These are phyloP conservation scores for Sicyos edulis DNA, from an alignment of 306 rosid species.

Conservation along the genomic window DNA sequence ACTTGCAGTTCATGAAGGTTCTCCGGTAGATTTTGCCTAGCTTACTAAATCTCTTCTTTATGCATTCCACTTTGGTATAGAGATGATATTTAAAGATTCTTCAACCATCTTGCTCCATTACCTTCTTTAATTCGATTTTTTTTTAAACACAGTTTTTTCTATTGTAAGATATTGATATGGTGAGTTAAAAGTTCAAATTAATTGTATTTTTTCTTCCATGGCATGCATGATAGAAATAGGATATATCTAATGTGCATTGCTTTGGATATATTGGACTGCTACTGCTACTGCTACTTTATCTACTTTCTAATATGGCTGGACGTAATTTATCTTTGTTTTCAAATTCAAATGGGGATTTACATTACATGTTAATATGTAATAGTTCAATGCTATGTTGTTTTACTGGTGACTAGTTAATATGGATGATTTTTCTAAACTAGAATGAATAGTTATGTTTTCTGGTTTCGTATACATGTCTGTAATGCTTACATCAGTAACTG, in stretches of 20 bases:
- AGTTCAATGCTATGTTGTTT: neutral
- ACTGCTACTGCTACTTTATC: neutral
- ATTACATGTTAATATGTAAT: neutral
- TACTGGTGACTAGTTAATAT: neutral
- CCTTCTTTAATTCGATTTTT: neutral
- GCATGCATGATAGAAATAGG: neutral
- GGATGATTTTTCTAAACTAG: neutral
- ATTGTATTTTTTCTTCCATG: neutral
- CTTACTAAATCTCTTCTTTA: neutral
- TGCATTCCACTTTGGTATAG: neutral
- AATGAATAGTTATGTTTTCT: neutral
- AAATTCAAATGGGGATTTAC: constrained; percentile 9
- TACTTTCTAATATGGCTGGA: neutral
- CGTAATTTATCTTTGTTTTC: neutral
- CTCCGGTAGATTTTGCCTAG: constrained; percentile 2
- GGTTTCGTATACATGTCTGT: constrained; percentile 9
- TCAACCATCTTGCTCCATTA: neutral
- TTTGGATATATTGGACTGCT: neutral
- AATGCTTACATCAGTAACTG: neutral
- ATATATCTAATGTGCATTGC: neutral
- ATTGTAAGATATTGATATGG: neutral
- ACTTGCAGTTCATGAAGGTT: neutral
- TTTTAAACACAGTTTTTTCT: neutral
- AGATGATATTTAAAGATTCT: neutral
- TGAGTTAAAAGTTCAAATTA: neutral